Percentiles rank a stretch among this genome's conserved stretches.
Evolutionary conservation across 768 basidiomycete genomes (phyloP).

Genomic region (Kwoniella heveanensis): DNA sequence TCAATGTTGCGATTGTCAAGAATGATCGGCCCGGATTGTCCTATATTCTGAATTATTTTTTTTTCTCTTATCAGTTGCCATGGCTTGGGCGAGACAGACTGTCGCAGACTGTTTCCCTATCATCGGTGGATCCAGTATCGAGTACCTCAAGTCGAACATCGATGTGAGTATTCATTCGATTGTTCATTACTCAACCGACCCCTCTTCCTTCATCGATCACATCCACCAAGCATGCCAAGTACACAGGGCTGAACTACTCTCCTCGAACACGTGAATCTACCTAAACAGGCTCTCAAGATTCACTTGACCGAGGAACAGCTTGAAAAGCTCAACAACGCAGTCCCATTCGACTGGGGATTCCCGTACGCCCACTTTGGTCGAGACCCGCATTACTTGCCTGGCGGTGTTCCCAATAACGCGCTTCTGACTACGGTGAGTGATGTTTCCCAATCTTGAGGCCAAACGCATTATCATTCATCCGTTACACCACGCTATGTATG

Average conservation of each 20-base stretch:
- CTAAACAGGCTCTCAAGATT: constrained; percentile 31
- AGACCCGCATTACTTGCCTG: constrained; percentile 24
- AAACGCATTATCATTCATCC: no score
- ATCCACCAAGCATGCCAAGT: no score
- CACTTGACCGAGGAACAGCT: constrained; percentile 44
- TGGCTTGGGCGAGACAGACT: constrained; percentile 45
- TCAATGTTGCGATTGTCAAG: no score
- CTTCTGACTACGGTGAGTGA: constrained; percentile 18
- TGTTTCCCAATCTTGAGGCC: background rate
- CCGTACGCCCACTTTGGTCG: constrained; percentile 22
- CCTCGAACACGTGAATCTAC: background rate
- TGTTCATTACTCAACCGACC: no score
- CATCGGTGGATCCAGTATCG: constrained; percentile 44
- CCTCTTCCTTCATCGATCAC: no score
- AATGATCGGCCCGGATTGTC: no score
- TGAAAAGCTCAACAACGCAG: constrained; percentile 39
- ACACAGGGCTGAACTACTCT: no score
- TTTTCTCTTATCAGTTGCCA: constrained; percentile 28
- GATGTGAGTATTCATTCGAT: constrained; percentile 16
- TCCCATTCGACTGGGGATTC: constrained; percentile 38
- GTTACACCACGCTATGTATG: no score
- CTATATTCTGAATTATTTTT: background rate
- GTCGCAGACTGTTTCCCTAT: constrained; percentile 47
- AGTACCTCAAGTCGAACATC: constrained; percentile 37
- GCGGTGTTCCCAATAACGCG: constrained; percentile 11